Conservation (phyloP, 2,329 filamentous ascomycete genomes). For the Arthrocladium fulminans region DNA sequence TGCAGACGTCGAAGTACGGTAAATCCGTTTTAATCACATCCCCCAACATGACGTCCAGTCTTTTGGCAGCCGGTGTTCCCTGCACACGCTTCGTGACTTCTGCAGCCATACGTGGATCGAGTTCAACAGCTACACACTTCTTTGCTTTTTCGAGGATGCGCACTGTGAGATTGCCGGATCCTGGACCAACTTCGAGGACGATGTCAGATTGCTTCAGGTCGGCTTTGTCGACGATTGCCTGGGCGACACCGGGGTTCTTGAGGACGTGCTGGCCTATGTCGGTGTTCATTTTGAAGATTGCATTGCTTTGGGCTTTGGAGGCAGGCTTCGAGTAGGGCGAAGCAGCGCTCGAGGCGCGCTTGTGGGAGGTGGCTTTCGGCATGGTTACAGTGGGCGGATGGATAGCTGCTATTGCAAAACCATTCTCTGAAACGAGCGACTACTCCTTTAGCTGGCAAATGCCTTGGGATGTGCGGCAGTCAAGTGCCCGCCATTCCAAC, state of each 20-base stretch:
- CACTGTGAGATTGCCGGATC: conserved; percentile 81
- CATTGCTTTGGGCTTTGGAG: conserved; percentile 52
- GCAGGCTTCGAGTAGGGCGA: conserved; percentile 34
- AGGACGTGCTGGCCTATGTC: conserved; percentile 84
- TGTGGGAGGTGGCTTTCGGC: conserved; percentile 47
- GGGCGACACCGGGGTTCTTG: conserved; percentile 79
- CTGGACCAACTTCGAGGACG: conserved; percentile 86
- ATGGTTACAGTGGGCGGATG: conserved; percentile 28
- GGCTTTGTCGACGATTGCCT: conserved; percentile 76
- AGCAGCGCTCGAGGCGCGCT: conserved; percentile 39
- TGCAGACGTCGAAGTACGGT: conserved; percentile 73
- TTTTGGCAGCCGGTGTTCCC: conserved; percentile 72
- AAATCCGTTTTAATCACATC: conserved; percentile 87
- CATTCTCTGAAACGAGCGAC: background rate
- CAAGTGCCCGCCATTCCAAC: background rate
- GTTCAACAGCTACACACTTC: conserved; percentile 75
- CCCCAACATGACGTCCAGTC: conserved; percentile 78
- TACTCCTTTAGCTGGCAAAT: too few species aligned
- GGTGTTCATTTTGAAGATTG: conserved; percentile 96
- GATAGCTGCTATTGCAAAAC: too few species aligned
- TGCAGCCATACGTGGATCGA: conserved; percentile 93
- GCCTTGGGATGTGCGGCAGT: too few species aligned
- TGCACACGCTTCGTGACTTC: conserved; percentile 92
- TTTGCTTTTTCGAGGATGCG: conserved; percentile 82
- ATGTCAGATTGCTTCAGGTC: conserved; percentile 80